Evolutionary conservation across 2,329 filamentous ascomycete species (phyloP), one percentile per base, ranked within the genome.

Genomic region (Botryotinia convoluta): DNA sequence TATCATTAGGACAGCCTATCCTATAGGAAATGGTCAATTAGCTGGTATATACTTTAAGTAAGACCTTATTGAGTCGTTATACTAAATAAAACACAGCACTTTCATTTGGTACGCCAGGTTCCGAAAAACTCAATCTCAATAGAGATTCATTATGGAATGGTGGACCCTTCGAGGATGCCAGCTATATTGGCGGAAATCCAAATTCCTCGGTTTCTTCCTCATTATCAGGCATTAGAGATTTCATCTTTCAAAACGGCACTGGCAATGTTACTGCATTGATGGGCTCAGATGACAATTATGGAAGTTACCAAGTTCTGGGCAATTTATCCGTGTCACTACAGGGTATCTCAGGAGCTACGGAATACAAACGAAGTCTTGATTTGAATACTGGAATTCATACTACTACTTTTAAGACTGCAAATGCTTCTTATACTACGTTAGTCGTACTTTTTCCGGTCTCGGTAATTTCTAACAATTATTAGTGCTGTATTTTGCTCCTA

Each of bases 151-250:
- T 85, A 85, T 4, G 86, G 86, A 0, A 85, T 37, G 59, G 70
- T 16, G 32, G 71, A 32, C 45, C 18, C 35, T 68, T n/a, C 57
- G 67, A 44, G 67, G 37, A 48, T 18, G 29, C n/a, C 29, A 35
- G 64, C n/a, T 67, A 83, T 82, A 80, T 72, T 87, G 87, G 75
- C 82, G 86, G 85, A 0, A 87, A 87, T 61, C 85, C 85, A 26
- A 74, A 74, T 1, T 75, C 77, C 3, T 76, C 82, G 0, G 80
- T 81, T 5, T 81, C 81, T 2, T 74, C 80, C 9, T 80, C 81
- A 44, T 74, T 87, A 0, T 80, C 82, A 1, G 82, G 81, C 0
- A 85, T 87, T 7, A 80, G 85, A n/a, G 79, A 84, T 5, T 82
- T 77, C 74, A 87, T 87, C 26, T 87, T 86, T 62, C 77, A 83